Base-by-base conservation (phyloP, 1,284 basidiomycete genomes). In the Cryptococcus neoformans region DNA sequence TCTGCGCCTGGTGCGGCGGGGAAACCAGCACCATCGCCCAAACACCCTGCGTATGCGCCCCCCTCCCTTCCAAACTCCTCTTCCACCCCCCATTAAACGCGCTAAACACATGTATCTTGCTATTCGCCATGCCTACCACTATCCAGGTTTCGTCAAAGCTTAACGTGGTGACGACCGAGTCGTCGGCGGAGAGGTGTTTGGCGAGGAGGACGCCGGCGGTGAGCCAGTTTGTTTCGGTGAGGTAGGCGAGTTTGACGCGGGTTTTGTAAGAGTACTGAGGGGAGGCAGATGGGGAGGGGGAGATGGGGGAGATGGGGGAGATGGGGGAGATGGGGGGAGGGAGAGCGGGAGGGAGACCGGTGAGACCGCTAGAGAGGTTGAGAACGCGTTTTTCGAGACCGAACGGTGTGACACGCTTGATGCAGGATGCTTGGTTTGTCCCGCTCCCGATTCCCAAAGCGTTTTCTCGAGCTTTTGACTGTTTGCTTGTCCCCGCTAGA, bases 161-260 rank as follows among this genome's bases (percentile, higher is more conserved):
- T 21, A 96, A 81, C 3, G 88, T 91, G 0, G 95, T 95, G 41
- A 95, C 88, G 9, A 92, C 88, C 8, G 86, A 87, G 47, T 82
- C 83, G 64, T 90, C 84, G 41, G 85, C 82, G 49, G 87, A 83
- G 50, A 87, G 92, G 88, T 7, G 85, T 80, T 61, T 66, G 10
- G 85, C 85, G 7, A 96, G 81, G 4, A 95, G 78, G 6, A 83
- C 82, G 2, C 93, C 93, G 5, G 89, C 89, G 45, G 82, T 81
- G 9, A 88, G 83, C 92, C 94, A 97, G 71, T 93, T 92, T 40
- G 84, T 84, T 72, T 90, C 90, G 89, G 88, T 90, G 14, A 85
- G 81, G 71, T 89, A 91, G 4, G 87, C 86, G 45, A 83, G 78
- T 69, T 87, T 88, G 80, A 93, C 96, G 69, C 14, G 16, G 17